Conservation (phyloP, 139 green algal species). For the Volvox africanus region DNA sequence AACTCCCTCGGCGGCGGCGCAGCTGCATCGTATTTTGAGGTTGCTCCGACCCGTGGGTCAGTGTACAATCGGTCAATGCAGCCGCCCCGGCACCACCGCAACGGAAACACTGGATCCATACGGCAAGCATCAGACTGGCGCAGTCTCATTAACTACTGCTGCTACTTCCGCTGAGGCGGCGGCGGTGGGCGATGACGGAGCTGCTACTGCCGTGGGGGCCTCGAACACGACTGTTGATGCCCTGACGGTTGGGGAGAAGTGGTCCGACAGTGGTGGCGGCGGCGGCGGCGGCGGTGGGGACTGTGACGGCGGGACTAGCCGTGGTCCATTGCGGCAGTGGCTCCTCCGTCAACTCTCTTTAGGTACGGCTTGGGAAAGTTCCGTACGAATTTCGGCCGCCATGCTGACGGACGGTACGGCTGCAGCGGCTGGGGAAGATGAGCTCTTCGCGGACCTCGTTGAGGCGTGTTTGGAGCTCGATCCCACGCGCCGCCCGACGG, state of each 20-base stretch:
- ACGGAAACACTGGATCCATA: background rate
- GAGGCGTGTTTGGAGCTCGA: slow-evolving; percentile 9
- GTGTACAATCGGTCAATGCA: background rate
- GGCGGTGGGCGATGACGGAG: background rate
- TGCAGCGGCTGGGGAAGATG: background rate
- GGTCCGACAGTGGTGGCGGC: background rate
- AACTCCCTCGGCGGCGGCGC: background rate
- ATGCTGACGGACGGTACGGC: background rate
- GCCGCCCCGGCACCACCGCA: too few species aligned
- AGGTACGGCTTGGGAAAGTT: background rate
- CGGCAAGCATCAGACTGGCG: too few species aligned
- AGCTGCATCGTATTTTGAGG: background rate
- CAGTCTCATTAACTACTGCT: too few species aligned
- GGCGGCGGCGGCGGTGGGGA: background rate
- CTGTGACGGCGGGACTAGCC: background rate
- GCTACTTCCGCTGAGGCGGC: background rate
- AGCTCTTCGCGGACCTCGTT: background rate
- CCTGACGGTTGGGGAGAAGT: background rate
- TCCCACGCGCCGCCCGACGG: background rate
- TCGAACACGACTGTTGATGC: background rate
- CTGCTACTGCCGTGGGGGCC: background rate
- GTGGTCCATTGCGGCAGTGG: background rate
- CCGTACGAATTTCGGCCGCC: background rate
- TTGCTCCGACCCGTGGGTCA: slow-evolving; percentile 5
- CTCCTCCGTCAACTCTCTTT: background rate